A percentile compares a stretch with the other conserved stretches of the same genome.
phyloP scores from a whole-genome alignment of 164 flowering plant genomes.

The Piper longum region DNA sequence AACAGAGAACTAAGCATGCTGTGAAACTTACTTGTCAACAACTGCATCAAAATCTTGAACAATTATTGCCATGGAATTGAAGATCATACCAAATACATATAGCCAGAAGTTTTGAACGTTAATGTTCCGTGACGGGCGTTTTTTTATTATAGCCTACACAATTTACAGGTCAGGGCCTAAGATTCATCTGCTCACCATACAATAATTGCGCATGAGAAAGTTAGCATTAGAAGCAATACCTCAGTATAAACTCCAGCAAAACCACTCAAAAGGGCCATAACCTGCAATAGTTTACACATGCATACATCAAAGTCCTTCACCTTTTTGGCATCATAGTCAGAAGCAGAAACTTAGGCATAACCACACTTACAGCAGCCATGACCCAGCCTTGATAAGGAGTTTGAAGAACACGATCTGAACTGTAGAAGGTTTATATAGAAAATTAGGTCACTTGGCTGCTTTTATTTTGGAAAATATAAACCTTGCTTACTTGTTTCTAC shows the following conservation, averaged over 20 bases:
- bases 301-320: neutral
- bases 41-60: slow-evolving; percentile 92
- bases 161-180: neutral
- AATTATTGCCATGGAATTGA: slow-evolving; percentile 73
- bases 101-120: slow-evolving; percentile 96
- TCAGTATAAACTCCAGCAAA: slow-evolving; percentile 99
- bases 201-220: neutral
- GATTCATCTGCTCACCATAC: neutral
- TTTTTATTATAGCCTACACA: slow-evolving; percentile 83
- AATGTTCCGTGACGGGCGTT: slow-evolving; percentile 85
- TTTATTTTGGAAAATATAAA: too few species aligned
- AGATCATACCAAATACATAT: slow-evolving; percentile 81
- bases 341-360: neutral
- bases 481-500: too few species aligned
- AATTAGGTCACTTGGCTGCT: too few species aligned
- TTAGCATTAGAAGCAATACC: slow-evolving; percentile 28
- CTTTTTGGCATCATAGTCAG: neutral
- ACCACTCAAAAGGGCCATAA: slow-evolving; percentile 96
- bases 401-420: slow-evolving; percentile 93
- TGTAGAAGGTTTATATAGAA: slow-evolving; percentile 19
- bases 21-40: slow-evolving; percentile 52
- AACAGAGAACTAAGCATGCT: neutral
- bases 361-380: slow-evolving; percentile 88
- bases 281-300: slow-evolving; percentile 26
- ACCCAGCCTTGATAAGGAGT: slow-evolving; percentile 87